A percentile compares a stretch with the other conserved stretches of the same genome.
Evolutionary conservation across 2,329 filamentous ascomycete species (phyloP).

Genomic region (Clathrospora elynae): DNA sequence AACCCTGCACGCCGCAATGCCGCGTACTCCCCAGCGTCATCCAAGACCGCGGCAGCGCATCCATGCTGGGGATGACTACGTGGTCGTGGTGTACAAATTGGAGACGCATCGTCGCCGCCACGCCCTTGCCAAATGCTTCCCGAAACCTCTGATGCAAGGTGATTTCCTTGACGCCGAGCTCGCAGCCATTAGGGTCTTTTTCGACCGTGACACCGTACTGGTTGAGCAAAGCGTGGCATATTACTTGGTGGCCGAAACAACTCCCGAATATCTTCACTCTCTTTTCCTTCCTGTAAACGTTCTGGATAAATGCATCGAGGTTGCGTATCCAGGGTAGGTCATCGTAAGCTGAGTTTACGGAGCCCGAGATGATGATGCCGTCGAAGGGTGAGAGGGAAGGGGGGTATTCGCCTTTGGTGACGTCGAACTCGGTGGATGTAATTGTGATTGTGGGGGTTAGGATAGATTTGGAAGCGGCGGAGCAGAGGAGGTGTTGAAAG

Average conservation of each 20-base stretch:
- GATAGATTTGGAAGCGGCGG: conserved; percentile 19
- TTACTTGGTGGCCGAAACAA: conserved; percentile 53
- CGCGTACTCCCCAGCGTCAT: conserved; percentile 28
- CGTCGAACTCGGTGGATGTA: conserved; percentile 45
- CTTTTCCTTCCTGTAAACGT: conserved; percentile 38
- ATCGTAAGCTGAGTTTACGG: conserved; percentile 41
- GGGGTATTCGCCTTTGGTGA: conserved; percentile 46
- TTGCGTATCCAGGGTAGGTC: conserved; percentile 32
- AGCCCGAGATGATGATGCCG: conserved; percentile 50
- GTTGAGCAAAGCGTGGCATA: conserved; percentile 48
- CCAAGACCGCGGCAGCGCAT: conserved; percentile 27
- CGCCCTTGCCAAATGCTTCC: not conserved
- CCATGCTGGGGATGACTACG: conserved; percentile 26
- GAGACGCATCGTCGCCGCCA: conserved; percentile 28
- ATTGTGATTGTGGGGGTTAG: conserved; percentile 19
- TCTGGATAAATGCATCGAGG: conserved; percentile 38
- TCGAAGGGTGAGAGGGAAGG: conserved; percentile 36
- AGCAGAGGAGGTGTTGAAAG: conserved; percentile 33
- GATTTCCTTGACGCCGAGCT: conserved; percentile 36
- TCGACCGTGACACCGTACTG: conserved; percentile 34
- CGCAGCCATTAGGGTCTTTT: conserved; percentile 33
- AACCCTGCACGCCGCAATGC: conserved; percentile 49
- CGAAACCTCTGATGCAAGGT: conserved; percentile 23
- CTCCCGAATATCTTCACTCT: conserved; percentile 51
- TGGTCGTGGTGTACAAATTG: conserved; percentile 51